These are phyloP conservation scores for Glaciozyma antarctica DNA, from an alignment of 768 basidiomycete genomes.

Conservation along the genomic window DNA sequence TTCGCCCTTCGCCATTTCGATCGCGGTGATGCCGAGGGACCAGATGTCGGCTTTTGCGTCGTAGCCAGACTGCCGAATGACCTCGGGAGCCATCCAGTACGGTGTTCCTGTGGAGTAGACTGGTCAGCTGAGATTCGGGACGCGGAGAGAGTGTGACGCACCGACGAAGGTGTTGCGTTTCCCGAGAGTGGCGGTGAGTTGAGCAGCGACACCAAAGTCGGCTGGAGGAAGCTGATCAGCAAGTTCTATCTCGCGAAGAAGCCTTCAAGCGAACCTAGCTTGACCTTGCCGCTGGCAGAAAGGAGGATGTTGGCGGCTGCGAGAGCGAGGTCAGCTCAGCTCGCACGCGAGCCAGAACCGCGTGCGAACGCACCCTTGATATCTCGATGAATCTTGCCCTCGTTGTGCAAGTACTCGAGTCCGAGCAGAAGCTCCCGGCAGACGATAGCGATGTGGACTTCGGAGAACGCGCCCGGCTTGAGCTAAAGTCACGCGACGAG, in stretches of 20 bases:
- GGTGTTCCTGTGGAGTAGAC: conserved; percentile 53
- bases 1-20: conserved; percentile 87
- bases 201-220: conserved; percentile 97
- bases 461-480: conserved; percentile 80
- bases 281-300: conserved; percentile 82
- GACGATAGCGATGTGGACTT: conserved; percentile 88
- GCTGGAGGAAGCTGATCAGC: conserved; percentile 43
- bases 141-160: conserved; percentile 32
- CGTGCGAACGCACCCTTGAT: conserved; percentile 55
- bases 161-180: conserved; percentile 93
- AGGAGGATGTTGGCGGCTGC: conserved; percentile 82
- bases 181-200: conserved; percentile 56
- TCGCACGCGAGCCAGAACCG: neutral
- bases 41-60: conserved; percentile 95
- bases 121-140: conserved; percentile 36
- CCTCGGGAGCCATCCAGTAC: conserved; percentile 98
- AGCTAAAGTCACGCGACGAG: conserved; percentile 43
- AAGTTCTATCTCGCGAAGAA: neutral
- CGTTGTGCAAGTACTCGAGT: conserved; percentile 88
- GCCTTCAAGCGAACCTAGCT: conserved; percentile 48
- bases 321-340: neutral
- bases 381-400: conserved; percentile 94
- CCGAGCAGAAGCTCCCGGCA: conserved; percentile 87
- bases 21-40: conserved; percentile 95
- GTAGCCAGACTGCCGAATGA: conserved; percentile 93